phyloP scores from a whole-genome alignment of 2,329 filamentous ascomycete species.

The Pestalotiopsis sp. region DNA sequence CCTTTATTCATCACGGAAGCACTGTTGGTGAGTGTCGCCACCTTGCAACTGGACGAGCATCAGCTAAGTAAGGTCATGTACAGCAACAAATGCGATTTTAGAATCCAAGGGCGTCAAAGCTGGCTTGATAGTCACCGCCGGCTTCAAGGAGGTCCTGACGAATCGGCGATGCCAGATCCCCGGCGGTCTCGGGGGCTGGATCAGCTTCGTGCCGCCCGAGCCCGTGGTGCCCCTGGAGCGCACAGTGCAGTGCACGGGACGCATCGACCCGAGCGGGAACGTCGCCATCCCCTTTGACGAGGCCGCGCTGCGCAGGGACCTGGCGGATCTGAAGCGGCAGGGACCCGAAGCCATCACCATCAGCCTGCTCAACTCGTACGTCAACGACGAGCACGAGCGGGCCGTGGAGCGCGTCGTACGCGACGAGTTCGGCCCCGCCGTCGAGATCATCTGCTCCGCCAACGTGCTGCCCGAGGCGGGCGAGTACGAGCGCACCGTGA shows the following conservation, averaged over 20 bases:
- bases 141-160: constrained; percentile 48
- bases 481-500: constrained; percentile 49
- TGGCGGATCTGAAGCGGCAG: constrained; percentile 38
- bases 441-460: constrained; percentile 44
- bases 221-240: constrained; percentile 48
- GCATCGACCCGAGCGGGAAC: constrained; percentile 42
- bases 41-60: background rate
- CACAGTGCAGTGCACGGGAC: constrained; percentile 44
- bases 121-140: constrained; percentile 45
- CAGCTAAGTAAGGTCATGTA: too few relatives aligned
- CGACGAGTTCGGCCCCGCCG: constrained; percentile 40
- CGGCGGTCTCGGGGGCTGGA: constrained; percentile 49
- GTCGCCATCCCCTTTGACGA: constrained; percentile 39
- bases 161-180: constrained; percentile 50
- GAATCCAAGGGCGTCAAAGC: constrained; percentile 49
- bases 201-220: constrained; percentile 45
- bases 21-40: constrained; percentile 32
- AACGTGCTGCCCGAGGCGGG: constrained; percentile 47
- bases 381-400: constrained; percentile 41
- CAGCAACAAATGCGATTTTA: constrained; percentile 47
- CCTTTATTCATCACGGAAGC: constrained; percentile 50
- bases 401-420: constrained; percentile 36
- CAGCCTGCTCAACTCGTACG: constrained; percentile 47
- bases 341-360: constrained; percentile 45
- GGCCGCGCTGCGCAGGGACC: constrained; percentile 33